These are phyloP conservation scores for Neocucurbitaria cava DNA, from an alignment of 2,329 filamentous ascomycete genomes.

Conservation along the genomic window DNA sequence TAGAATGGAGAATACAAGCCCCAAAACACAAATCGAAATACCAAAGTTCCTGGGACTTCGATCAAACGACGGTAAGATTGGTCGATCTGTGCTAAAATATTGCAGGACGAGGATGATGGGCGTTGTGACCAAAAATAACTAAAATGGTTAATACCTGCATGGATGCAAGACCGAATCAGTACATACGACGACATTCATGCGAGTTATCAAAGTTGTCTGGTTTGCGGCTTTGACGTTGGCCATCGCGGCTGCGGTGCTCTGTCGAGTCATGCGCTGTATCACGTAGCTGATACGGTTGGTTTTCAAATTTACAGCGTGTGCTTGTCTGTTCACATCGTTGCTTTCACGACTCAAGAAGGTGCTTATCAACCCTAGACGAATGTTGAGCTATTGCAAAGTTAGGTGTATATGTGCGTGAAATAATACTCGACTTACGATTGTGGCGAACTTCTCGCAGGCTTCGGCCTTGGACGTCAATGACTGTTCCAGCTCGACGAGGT, in stretches of 20 bases:
- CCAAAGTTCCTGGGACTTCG: slow-evolving; percentile 11
- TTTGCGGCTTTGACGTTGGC: neutral
- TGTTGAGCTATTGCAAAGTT: neutral
- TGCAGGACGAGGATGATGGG: slow-evolving; percentile 14
- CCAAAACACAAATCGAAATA: slow-evolving; percentile 1
- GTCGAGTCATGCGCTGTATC: neutral
- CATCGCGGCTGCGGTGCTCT: neutral
- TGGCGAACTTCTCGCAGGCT: neutral
- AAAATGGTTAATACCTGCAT: neutral
- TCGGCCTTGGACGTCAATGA: neutral
- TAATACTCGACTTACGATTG: neutral
- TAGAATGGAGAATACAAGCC: neutral
- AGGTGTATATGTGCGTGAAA: neutral
- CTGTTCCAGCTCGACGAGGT: neutral
- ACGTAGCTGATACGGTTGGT: neutral
- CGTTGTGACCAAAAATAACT: slow-evolving; percentile 16
- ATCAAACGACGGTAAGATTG: slow-evolving; percentile 11
- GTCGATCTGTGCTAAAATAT: slow-evolving; percentile 16
- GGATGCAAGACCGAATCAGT: neutral
- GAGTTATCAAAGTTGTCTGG: slow-evolving; percentile 10
- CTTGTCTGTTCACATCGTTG: neutral
- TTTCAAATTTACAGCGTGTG: neutral
- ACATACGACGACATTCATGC: slow-evolving; percentile 4
- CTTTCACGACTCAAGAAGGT: neutral
- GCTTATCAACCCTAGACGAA: neutral